Conservation (phyloP, 1,139 yeast species). For the Pichia sp. region DNA sequence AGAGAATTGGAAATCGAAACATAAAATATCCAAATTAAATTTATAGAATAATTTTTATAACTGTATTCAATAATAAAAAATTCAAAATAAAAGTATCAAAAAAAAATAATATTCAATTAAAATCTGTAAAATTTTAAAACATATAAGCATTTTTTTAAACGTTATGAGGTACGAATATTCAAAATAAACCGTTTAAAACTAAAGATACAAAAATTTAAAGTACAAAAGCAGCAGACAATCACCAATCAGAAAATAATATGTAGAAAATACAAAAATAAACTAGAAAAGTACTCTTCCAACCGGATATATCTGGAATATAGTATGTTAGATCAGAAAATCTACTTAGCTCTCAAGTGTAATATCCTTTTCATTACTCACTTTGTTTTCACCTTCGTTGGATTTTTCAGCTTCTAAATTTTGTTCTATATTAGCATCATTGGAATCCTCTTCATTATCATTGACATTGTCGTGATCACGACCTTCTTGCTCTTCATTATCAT, state of each 20-base stretch:
- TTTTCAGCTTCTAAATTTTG: background rate
- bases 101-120: background rate
- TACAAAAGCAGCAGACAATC: background rate
- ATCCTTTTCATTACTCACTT: background rate
- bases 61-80: background rate
- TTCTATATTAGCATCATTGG: background rate
- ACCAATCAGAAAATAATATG: too few species aligned
- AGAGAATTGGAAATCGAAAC: constrained; percentile 42
- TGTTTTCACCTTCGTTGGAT: background rate
- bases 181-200: background rate
- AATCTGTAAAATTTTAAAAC: too few species aligned
- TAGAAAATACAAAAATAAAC: too few species aligned
- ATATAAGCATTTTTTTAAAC: too few species aligned
- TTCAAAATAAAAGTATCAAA: background rate
- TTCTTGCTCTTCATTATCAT: background rate
- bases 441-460: background rate
- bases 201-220: constrained; percentile 3
- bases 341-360: too few species aligned
- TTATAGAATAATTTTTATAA: background rate
- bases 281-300: too few species aligned
- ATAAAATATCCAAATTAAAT: background rate
- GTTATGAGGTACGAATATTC: too few species aligned
- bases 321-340: too few species aligned
- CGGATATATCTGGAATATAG: too few species aligned
- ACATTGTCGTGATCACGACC: background rate